A percentile compares a stretch with the other conserved stretches of the same genome.
Evolutionary conservation across 176 grass and related monocot species (phyloP).

Genomic region (Elaeis guineensis): DNA sequence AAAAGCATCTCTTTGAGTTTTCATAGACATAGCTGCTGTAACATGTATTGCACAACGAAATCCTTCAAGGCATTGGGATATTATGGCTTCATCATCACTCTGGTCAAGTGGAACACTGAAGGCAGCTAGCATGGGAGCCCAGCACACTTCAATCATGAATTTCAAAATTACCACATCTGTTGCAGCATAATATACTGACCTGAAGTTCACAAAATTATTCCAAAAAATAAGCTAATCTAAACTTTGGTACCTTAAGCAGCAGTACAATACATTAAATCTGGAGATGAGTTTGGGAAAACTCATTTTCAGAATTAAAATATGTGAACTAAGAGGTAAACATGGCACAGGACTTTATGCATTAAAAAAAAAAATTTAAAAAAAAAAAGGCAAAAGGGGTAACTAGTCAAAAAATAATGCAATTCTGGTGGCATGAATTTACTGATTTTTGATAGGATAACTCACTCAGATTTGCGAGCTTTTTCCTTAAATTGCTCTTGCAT

Average conservation of each 20-base stretch:
- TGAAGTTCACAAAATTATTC: slow-evolving; percentile 41
- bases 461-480: slow-evolving; percentile 98
- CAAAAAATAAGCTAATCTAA: background rate
- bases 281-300: too few species aligned
- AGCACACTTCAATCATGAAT: slow-evolving; percentile 98
- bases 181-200: slow-evolving; percentile 92
- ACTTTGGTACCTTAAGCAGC: too few species aligned
- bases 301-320: too few species aligned
- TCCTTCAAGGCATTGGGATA: slow-evolving; percentile 88
- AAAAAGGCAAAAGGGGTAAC: background rate
- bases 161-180: slow-evolving; percentile 90
- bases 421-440: background rate
- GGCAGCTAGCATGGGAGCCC: slow-evolving; percentile 98
- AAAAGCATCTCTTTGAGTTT: slow-evolving; percentile 97
- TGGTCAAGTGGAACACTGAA: slow-evolving; percentile 98
- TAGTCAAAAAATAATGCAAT: too few species aligned
- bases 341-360: too few species aligned
- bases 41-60: slow-evolving; percentile 94
- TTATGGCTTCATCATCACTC: slow-evolving; percentile 73
- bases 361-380: too few species aligned
- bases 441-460: slow-evolving; percentile 24
- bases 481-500: slow-evolving; percentile 99
- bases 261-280: too few species aligned
- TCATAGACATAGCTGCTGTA: slow-evolving; percentile 98
- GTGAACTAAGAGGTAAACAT: too few species aligned